Evolutionary conservation across 1,139 yeast species (phyloP).

Genomic region (Lodderomyces beijingensis): DNA sequence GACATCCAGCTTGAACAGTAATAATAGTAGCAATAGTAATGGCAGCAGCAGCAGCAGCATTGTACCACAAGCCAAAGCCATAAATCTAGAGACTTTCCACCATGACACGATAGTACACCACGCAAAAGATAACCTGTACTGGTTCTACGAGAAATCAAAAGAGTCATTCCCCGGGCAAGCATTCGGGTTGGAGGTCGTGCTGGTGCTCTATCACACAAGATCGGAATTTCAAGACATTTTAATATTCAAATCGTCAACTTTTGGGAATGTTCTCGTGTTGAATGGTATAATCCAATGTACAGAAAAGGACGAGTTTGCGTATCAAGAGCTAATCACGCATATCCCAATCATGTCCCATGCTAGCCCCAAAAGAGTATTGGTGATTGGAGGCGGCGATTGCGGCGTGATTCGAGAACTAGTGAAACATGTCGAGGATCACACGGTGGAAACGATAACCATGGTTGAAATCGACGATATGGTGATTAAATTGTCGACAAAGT

Average conservation of each 20-base stretch:
- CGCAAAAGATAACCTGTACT: conserved; percentile 24
- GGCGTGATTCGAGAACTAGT: conserved; percentile 84
- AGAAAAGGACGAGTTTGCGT: conserved; percentile 85
- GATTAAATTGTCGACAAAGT: conserved; percentile 67
- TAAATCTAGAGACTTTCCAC: conserved; percentile 16
- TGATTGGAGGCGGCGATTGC: conserved; percentile 94
- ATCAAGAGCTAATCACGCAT: conserved; percentile 86
- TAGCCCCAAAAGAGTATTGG: conserved; percentile 68
- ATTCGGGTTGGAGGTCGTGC: conserved; percentile 33
- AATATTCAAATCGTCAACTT: conserved; percentile 67
- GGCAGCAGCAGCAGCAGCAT: conserved; percentile 2
- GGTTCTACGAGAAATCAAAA: conserved; percentile 39
- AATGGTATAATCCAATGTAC: conserved; percentile 89
- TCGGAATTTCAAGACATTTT: conserved; percentile 48
- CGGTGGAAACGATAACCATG: conserved; percentile 67
- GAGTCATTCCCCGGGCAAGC: conserved; percentile 44
- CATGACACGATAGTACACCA: conserved; percentile 26
- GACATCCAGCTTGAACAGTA: not conserved
- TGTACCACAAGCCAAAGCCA: conserved; percentile 6
- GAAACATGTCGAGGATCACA: conserved; percentile 51
- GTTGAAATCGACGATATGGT: conserved; percentile 92
- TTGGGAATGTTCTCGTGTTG: conserved; percentile 80
- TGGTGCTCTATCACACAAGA: conserved; percentile 32
- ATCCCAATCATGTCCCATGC: conserved; percentile 74
- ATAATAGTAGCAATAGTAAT: not conserved